Evolutionary conservation across 257 asterid species (phyloP).

Genomic region (Penstemon davidsonii): DNA sequence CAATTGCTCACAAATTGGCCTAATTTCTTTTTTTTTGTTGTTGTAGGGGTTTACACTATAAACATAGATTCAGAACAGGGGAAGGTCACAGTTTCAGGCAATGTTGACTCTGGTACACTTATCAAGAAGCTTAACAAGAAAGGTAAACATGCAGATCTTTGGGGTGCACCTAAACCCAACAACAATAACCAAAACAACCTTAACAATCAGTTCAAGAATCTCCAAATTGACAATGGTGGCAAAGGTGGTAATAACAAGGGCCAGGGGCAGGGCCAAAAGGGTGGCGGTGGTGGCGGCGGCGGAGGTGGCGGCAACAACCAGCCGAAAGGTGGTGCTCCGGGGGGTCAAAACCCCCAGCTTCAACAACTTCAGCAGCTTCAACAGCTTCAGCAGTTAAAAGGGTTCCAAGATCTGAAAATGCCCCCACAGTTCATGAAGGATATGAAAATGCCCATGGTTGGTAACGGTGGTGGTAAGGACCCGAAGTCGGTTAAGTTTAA

Average conservation of each 20-base stretch:
- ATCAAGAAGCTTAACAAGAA: conserved; percentile 79
- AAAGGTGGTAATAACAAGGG: conserved; percentile 52
- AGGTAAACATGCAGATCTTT: conserved; percentile 80
- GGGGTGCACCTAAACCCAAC: conserved; percentile 77
- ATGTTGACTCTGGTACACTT: conserved; percentile 71
- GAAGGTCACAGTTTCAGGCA: conserved; percentile 93
- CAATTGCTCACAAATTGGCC: not conserved
- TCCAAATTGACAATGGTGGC: conserved; percentile 57
- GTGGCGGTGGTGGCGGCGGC: conserved; percentile 27
- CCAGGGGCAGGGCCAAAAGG: conserved; percentile 38
- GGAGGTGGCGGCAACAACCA: conserved; percentile 33
- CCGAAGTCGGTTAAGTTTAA: conserved; percentile 59
- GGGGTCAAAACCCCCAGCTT: conserved; percentile 41
- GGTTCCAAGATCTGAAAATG: conserved; percentile 56
- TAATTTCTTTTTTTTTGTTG: not conserved
- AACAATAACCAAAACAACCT: conserved; percentile 48
- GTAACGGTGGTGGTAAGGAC: conserved; percentile 29
- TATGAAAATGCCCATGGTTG: conserved; percentile 39
- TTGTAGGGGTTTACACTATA: conserved; percentile 74
- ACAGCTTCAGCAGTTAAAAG: conserved; percentile 54
- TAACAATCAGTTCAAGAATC: conserved; percentile 57
- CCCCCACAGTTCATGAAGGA: conserved; percentile 51
- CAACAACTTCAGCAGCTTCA: conserved; percentile 46
- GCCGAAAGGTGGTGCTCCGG: conserved; percentile 32
- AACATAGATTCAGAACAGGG: conserved; percentile 81